Evolutionary conservation across 345 rosid genomes (phyloP).

Genomic region (Capsella bursapastoris): DNA sequence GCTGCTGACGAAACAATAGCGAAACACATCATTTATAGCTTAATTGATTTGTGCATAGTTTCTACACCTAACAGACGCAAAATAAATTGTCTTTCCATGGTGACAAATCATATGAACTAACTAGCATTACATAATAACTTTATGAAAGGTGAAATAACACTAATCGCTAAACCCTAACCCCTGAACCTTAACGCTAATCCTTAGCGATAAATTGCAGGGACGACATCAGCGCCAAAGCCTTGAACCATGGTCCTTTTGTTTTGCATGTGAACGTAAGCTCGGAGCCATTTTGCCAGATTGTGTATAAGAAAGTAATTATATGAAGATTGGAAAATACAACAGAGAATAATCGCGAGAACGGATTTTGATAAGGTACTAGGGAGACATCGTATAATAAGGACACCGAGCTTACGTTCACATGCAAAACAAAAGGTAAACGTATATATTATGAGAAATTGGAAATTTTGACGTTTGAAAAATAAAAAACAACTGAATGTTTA

Average conservation of each 20-base stretch:
- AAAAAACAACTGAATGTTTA: too few relatives aligned
- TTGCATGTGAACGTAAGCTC: background rate
- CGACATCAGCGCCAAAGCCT: background rate
- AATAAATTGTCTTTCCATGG: background rate
- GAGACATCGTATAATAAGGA: too few relatives aligned
- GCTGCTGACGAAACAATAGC: slow-evolving; percentile 24
- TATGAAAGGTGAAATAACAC: background rate
- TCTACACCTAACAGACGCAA: background rate
- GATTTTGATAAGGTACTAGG: too few relatives aligned
- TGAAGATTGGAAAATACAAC: too few relatives aligned
- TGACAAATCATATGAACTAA: background rate
- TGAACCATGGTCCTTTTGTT: background rate
- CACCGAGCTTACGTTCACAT: too few relatives aligned
- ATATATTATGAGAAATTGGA: too few relatives aligned
- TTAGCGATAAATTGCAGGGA: too few relatives aligned
- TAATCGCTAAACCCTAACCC: too few relatives aligned
- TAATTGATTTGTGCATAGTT: slow-evolving; percentile 28
- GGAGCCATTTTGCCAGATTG: background rate
- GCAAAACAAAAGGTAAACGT: too few relatives aligned
- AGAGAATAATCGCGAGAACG: too few relatives aligned
- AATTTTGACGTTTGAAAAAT: too few relatives aligned
- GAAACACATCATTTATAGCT: slow-evolving; percentile 2
- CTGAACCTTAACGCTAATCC: too few relatives aligned
- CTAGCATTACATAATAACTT: background rate
- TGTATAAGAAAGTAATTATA: background rate